phyloP scores from a whole-genome alignment of 1,139 yeast species.

The Nadsonia starkeyi-henricii region DNA sequence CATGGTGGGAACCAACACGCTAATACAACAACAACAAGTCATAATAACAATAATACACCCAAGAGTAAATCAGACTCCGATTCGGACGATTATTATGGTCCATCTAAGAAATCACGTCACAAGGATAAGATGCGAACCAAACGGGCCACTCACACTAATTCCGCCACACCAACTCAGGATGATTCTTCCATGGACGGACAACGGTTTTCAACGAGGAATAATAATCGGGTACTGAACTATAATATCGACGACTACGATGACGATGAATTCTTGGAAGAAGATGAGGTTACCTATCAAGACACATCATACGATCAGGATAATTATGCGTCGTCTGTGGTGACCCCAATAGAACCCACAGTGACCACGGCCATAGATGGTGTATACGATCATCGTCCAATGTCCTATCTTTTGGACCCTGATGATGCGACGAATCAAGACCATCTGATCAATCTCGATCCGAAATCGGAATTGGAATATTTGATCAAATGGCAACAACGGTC shows the following conservation, averaged over 20 bases:
- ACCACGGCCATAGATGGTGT: conserved; percentile 28
- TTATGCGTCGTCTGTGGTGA: conserved; percentile 25
- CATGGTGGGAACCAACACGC: no score
- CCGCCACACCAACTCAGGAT: background rate
- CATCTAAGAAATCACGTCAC: conserved; percentile 6
- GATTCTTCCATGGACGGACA: conserved; percentile 14
- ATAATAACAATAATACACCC: conserved; percentile 9
- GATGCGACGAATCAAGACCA: conserved; percentile 9
- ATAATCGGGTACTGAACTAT: conserved; percentile 58
- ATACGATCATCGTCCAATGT: conserved; percentile 20
- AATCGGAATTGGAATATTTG: conserved; percentile 23
- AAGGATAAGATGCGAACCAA: conserved; percentile 6
- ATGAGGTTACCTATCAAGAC: conserved; percentile 12
- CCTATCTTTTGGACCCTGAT: background rate
- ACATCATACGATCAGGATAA: conserved; percentile 16
- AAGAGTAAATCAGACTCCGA: conserved; percentile 15
- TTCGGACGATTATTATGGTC: conserved; percentile 15
- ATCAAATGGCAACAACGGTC: conserved; percentile 84
- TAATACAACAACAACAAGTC: background rate
- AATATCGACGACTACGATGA: conserved; percentile 60
- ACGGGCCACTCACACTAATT: background rate
- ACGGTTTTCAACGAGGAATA: conserved; percentile 60
- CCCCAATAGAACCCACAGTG: conserved; percentile 8
- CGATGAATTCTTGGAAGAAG: conserved; percentile 36
- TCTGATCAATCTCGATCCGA: conserved; percentile 18